Evolutionary conservation across 176 grass and related monocot species (phyloP), one percentile per base, ranked within the genome.

Genomic region (Metroxylon sagu): DNA sequence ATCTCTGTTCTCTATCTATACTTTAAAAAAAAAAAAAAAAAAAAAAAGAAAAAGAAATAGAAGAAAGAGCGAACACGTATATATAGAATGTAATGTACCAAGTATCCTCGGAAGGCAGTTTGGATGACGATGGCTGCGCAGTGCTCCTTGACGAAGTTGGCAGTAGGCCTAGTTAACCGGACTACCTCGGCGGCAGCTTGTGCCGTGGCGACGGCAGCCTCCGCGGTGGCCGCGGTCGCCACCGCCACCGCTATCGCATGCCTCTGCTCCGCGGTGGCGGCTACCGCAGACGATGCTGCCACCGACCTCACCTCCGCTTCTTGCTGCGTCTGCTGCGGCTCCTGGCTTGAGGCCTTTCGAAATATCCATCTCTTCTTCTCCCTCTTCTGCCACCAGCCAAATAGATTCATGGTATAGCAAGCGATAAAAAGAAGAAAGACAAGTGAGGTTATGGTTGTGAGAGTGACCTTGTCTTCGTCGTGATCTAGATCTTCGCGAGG

Each of bases 61-160:
- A 56, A 43, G 18, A 26, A 35, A 6, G 14, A 43, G 10, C 12
- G 35, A 43, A 43, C 35, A 10, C 35, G 21, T 23, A 8, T 43
- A 43, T 43, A 29, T 3, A 14, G 7, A 43, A 43, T 43, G 12
- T 43, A 12, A 43, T 43, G 54, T 56, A 85, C 90, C 19, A 97
- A 74, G 81, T 91, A 97, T 0, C 87, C 92, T 0, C 92, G 78
- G 82, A 97, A 97, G 35, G 92, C 77, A 1, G 92, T 97, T 70
- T 97, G 92, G 23, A 97, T 75, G 28, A 71, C 62, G 49, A 88
- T 61, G 62, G 92, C 87, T 7, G 87, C 83, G 63, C 80, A 77
- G 68, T 85, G 81, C 51, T 88, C 83, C 19, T 65, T 26, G 49
- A 53, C 81, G 60, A 66, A 75, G 51, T 49, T 29, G 29, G 80